phyloP scores from a whole-genome alignment of 75 land plant genomes.

The Pinus tabuliformis region DNA sequence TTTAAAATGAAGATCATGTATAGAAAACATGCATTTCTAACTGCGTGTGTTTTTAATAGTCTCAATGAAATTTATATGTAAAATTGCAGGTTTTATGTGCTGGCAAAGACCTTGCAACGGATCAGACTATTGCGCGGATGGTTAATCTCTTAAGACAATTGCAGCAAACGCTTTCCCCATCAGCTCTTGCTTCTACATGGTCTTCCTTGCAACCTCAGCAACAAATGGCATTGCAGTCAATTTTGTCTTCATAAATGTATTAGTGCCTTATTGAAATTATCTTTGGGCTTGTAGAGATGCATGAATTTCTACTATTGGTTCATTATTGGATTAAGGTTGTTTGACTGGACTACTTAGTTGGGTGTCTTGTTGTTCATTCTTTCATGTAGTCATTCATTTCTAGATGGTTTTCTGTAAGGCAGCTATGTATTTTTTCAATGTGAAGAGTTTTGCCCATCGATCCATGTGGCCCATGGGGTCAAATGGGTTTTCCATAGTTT shows the following conservation, averaged over 20 bases:
- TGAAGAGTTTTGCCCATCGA: slow-evolving; percentile 4
- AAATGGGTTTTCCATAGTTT: slow-evolving; percentile 2
- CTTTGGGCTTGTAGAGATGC: not conserved
- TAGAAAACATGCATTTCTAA: not conserved
- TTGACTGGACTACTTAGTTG: slow-evolving; percentile 5
- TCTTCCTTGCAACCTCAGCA: slow-evolving; percentile 92
- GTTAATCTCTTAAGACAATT: slow-evolving; percentile 79
- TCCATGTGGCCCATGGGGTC: not conserved
- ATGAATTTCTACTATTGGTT: not conserved
- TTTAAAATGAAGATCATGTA: not conserved
- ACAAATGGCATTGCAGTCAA: slow-evolving; percentile 81
- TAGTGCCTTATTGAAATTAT: not conserved
- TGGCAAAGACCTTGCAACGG: slow-evolving; percentile 78
- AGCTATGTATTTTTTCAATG: slow-evolving; percentile 10
- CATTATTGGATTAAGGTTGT: not conserved
- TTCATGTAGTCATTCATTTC: slow-evolving; percentile 9
- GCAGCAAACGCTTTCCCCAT: slow-evolving; percentile 87
- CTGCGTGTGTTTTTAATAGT: not conserved
- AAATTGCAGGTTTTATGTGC: slow-evolving; percentile 64
- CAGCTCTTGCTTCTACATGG: slow-evolving; percentile 86
- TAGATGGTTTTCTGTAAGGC: slow-evolving; percentile 9
- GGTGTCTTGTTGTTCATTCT: slow-evolving; percentile 8
- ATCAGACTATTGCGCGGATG: slow-evolving; percentile 84
- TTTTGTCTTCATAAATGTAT: slow-evolving; percentile 47
- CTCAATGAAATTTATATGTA: not conserved